Percentiles rank a stretch among this genome's conserved stretches.
These are phyloP conservation scores for Colletotrichum sp. DNA, from an alignment of 2,329 filamentous ascomycete species.

Conservation along the genomic window DNA sequence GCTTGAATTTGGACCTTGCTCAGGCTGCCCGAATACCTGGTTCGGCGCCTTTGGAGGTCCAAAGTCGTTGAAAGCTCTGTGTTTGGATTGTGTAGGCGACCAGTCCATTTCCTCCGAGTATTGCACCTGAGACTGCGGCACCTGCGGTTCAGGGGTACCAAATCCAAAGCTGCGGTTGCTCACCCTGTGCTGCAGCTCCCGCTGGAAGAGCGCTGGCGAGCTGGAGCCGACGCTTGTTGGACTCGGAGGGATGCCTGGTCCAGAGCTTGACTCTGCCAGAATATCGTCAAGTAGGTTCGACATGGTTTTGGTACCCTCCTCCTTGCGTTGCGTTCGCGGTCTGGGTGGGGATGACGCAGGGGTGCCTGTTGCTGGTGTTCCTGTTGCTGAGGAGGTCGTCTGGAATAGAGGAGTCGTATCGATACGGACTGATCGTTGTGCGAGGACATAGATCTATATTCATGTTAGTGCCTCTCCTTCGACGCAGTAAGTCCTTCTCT, in stretches of 20 bases:
- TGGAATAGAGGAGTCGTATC: slow-evolving; percentile 63
- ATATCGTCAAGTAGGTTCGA: slow-evolving; percentile 54
- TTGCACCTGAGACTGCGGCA: slow-evolving; percentile 27
- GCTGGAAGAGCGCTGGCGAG: slow-evolving; percentile 23
- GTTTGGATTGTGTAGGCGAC: slow-evolving; percentile 64
- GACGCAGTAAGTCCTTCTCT: background rate
- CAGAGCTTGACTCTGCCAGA: slow-evolving; percentile 28
- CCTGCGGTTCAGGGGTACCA: slow-evolving; percentile 20
- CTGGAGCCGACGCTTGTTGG: slow-evolving; percentile 15
- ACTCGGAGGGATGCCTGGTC: slow-evolving; percentile 2
- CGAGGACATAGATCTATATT: slow-evolving; percentile 48
- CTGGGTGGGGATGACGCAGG: slow-evolving; percentile 24
- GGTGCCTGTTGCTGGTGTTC: slow-evolving; percentile 26
- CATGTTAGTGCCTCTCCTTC: slow-evolving; percentile 23
- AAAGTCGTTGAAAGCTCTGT: slow-evolving; percentile 59
- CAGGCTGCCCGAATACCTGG: slow-evolving; percentile 50
- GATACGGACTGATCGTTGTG: slow-evolving; percentile 52
- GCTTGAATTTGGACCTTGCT: slow-evolving; percentile 45
- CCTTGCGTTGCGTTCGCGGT: slow-evolving; percentile 18
- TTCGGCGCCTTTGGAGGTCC: slow-evolving; percentile 43
- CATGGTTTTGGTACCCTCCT: slow-evolving; percentile 44
- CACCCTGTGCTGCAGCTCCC: slow-evolving; percentile 12
- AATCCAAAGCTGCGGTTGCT: slow-evolving; percentile 14
- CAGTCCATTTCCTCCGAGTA: slow-evolving; percentile 75
- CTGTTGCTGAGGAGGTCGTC: slow-evolving; percentile 9